These are phyloP conservation scores for Juglanconis oblonga DNA, from an alignment of 2,329 filamentous ascomycete genomes.

Conservation along the genomic window DNA sequence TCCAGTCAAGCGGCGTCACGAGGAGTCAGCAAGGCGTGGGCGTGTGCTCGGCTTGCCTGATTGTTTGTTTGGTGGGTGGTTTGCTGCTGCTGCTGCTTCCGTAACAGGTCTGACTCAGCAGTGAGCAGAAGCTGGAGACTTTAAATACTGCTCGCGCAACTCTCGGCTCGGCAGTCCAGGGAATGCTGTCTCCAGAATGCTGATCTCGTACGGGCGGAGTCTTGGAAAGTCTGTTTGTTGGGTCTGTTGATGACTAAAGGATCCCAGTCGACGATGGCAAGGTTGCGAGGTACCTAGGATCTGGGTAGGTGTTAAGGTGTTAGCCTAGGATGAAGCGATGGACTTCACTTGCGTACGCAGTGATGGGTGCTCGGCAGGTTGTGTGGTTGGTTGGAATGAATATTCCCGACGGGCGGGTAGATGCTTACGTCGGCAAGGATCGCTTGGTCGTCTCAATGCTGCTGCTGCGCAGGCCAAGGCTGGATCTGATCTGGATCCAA, in stretches of 20 bases:
- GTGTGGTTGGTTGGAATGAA: neutral
- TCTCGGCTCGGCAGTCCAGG: neutral
- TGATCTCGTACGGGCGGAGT: too few species aligned
- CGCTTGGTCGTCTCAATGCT: neutral
- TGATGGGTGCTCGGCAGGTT: too few species aligned
- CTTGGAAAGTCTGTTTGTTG: neutral
- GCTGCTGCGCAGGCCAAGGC: too few species aligned
- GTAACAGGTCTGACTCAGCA: slow-evolving; percentile 14
- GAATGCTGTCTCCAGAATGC: neutral
- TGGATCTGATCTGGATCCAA: too few species aligned
- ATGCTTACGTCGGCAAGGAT: neutral
- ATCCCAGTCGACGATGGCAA: neutral
- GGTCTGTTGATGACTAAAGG: neutral
- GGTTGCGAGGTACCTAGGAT: too few species aligned
- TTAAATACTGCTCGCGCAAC: neutral
- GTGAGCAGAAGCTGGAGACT: neutral
- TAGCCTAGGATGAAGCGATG: neutral
- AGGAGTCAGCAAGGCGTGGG: neutral
- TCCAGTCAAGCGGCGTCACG: slow-evolving; percentile 3
- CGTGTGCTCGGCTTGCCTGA: neutral
- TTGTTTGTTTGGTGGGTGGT: neutral
- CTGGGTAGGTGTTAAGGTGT: too few species aligned
- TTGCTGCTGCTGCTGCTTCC: slow-evolving; percentile 2
- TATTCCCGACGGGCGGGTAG: neutral
- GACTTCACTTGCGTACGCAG: too few species aligned